Conservation (phyloP, 305 asterid species). For the Lippia alba region DNA sequence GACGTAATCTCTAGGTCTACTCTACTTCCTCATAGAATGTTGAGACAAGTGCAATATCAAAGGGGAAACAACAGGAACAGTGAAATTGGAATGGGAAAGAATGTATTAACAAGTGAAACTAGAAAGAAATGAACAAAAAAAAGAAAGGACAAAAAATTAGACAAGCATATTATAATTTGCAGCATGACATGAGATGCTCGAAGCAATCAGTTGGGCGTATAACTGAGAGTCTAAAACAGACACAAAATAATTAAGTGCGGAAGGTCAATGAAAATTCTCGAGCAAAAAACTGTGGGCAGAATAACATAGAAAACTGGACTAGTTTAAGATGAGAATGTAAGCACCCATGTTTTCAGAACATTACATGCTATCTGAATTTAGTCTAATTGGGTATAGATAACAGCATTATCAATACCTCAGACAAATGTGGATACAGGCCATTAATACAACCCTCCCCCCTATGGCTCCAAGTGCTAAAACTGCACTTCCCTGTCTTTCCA, state of each 20-base stretch:
- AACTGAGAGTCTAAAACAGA: neutral
- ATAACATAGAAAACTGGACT: conserved; percentile 7
- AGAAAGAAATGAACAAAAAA: neutral
- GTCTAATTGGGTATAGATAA: neutral
- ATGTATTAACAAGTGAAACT: neutral
- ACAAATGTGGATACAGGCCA: conserved; percentile 91
- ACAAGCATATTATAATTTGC: neutral
- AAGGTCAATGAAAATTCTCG: conserved; percentile 12
- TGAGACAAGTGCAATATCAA: neutral
- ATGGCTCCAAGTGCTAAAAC: conserved; percentile 96
- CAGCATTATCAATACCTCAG: conserved; percentile 53
- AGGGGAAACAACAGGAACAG: neutral
- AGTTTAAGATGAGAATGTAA: neutral
- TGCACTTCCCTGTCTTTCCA: conserved; percentile 99
- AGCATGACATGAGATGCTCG: conserved; percentile 5
- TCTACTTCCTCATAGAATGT: neutral
- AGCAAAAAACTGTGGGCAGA: neutral
- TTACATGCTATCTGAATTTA: conserved; percentile 15
- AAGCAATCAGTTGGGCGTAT: neutral
- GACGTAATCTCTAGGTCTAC: neutral
- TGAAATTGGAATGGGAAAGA: neutral
- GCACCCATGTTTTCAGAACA: conserved; percentile 6
- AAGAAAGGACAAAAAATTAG: no score
- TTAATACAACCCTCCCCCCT: conserved; percentile 99
- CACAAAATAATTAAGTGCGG: neutral